A percentile compares a stretch with the other conserved stretches of the same genome.
Evolutionary conservation across 2,329 filamentous ascomycete species (phyloP).

Genomic region (Alternaria gaisen): DNA sequence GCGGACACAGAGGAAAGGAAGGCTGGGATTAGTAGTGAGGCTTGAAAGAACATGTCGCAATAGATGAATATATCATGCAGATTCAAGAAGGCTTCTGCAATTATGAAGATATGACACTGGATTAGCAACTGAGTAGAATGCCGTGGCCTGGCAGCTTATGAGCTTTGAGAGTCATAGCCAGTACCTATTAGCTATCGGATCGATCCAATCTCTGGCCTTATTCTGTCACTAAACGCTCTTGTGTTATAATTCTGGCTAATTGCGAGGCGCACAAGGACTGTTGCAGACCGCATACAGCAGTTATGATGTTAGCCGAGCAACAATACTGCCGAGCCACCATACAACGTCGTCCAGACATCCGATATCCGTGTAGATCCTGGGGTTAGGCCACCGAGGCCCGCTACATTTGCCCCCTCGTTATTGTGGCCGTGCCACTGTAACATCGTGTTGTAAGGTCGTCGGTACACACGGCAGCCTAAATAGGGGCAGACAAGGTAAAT

Average conservation of each 20-base stretch:
- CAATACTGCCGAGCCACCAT: neutral
- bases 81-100: rapidly evolving
- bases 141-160: neutral
- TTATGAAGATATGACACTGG: neutral
- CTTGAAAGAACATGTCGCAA: neutral
- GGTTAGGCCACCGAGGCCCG: too few species aligned
- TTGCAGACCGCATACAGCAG: rapidly evolving
- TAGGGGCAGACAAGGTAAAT: too few species aligned
- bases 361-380: neutral
- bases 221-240: neutral
- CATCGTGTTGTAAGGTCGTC: neutral
- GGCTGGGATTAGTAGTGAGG: neutral
- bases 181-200: neutral
- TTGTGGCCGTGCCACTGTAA: neutral
- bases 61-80: neutral
- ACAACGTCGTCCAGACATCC: neutral
- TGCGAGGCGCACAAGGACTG: neutral
- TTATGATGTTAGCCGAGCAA: neutral
- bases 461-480: too few species aligned
- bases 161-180: neutral
- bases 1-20: neutral
- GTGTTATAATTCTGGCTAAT: neutral
- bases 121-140: neutral
- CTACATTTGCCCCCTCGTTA: neutral
- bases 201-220: neutral